A percentile compares a stretch with the other conserved stretches of the same genome.
Conservation (phyloP, 495 filamentous ascomycete genomes). For the Xylaria castorea region DNA sequence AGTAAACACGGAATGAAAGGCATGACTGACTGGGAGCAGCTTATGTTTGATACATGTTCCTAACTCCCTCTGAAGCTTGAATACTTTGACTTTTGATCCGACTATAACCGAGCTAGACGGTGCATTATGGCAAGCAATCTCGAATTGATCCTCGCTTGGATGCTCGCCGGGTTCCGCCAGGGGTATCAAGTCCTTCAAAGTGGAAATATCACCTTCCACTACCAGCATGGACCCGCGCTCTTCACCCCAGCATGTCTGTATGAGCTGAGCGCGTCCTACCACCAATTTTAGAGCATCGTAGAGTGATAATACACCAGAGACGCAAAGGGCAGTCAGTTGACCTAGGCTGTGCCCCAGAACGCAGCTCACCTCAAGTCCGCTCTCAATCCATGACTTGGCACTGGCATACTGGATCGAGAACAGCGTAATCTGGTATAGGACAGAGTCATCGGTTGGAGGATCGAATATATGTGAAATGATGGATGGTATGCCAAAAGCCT, state of each 20-base stretch:
- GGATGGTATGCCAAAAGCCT: slow-evolving; percentile 44
- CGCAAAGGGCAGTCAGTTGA: slow-evolving; percentile 54
- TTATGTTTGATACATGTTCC: too few relatives aligned
- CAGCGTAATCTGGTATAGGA: slow-evolving; percentile 52
- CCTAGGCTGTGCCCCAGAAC: slow-evolving; percentile 63
- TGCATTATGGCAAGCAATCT: slow-evolving; percentile 52
- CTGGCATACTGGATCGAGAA: slow-evolving; percentile 59
- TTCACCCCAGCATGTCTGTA: slow-evolving; percentile 52
- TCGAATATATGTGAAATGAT: slow-evolving; percentile 60
- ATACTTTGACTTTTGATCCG: slow-evolving; percentile 21
- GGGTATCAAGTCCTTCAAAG: slow-evolving; percentile 33
- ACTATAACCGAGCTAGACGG: slow-evolving; percentile 45
- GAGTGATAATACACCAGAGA: slow-evolving; percentile 37
- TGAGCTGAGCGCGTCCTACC: slow-evolving; percentile 49
- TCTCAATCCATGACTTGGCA: slow-evolving; percentile 59
- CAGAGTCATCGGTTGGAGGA: slow-evolving; percentile 44
- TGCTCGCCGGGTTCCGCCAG: slow-evolving; percentile 5
- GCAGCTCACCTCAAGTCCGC: slow-evolving; percentile 44
- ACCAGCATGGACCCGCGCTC: slow-evolving; percentile 60
- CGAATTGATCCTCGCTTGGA: slow-evolving; percentile 15
- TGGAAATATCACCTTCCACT: slow-evolving; percentile 30
- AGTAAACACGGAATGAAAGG: too few relatives aligned
- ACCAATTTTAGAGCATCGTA: slow-evolving; percentile 47
- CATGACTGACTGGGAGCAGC: too few relatives aligned
- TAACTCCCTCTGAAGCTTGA: too few relatives aligned